A percentile compares a stretch with the other conserved stretches of the same genome.
Evolutionary conservation across 352 stramenopile genomes (phyloP).

Genomic region (Phytophthora brassicae): DNA sequence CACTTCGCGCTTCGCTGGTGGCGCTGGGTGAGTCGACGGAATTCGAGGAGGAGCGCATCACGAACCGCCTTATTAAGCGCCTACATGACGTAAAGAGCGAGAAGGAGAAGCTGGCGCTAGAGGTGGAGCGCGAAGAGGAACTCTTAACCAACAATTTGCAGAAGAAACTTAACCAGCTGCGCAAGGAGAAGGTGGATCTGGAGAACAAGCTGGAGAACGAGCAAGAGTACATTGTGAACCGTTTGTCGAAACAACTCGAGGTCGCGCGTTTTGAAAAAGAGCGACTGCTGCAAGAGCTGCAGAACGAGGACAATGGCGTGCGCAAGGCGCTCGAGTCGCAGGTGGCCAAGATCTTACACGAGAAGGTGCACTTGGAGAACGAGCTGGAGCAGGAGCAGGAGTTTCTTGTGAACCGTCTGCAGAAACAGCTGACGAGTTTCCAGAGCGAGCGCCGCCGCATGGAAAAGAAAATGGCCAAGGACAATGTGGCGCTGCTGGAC

Average conservation of each 20-base stretch:
- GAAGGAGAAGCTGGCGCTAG: conserved; percentile 88
- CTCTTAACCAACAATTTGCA: conserved; percentile 89
- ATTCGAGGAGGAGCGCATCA: conserved; percentile 82
- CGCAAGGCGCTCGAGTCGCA: conserved; percentile 76
- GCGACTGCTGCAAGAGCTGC: conserved; percentile 62
- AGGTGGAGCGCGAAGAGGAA: conserved; percentile 90
- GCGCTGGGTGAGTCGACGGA: conserved; percentile 83
- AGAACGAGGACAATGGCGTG: conserved; percentile 63
- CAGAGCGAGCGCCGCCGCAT: conserved; percentile 72
- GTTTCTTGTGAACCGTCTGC: conserved; percentile 83
- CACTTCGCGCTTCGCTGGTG: conserved; percentile 68
- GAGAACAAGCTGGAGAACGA: conserved; percentile 92
- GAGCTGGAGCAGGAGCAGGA: conserved; percentile 89
- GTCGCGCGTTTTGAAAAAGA: conserved; percentile 70
- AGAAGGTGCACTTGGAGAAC: conserved; percentile 87
- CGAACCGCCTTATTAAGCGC: conserved; percentile 82
- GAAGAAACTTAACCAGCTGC: conserved; percentile 88
- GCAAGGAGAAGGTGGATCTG: conserved; percentile 89
- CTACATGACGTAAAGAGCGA: conserved; percentile 80
- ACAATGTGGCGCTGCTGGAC: conserved; percentile 69
- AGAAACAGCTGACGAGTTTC: conserved; percentile 77
- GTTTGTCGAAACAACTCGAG: conserved; percentile 85
- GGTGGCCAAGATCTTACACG: conserved; percentile 76
- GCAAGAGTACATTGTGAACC: conserved; percentile 93
- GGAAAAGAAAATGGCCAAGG: conserved; percentile 74